Evolutionary conservation across 208 protist species (phyloP), one percentile per base, ranked within the genome.

Genomic region (Wallacemonas sp.): DNA sequence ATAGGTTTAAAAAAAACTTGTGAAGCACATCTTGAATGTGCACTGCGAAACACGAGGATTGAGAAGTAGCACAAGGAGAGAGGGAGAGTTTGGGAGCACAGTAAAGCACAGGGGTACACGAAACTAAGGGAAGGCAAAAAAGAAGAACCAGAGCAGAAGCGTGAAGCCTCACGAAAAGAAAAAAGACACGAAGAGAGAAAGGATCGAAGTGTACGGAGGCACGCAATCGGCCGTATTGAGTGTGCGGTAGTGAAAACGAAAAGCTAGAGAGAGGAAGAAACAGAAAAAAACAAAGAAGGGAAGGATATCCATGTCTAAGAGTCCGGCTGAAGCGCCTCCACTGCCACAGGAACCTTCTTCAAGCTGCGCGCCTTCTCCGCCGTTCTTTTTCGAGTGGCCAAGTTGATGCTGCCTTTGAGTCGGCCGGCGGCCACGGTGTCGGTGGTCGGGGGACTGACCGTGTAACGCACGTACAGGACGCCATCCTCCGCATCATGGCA

Each of bases 31-130:
- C n/a, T n/a, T n/a, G n/a, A n/a, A n/a, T n/a, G n/a, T n/a, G n/a
- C n/a, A n/a, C n/a, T n/a, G n/a, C n/a, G n/a, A n/a, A n/a, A n/a
- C n/a, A n/a, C n/a, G n/a, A n/a, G n/a, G n/a, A n/a, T n/a, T n/a
- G n/a, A n/a, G n/a, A n/a, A n/a, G n/a, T n/a, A n/a, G n/a, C n/a
- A n/a, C n/a, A n/a, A n/a, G n/a, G n/a, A n/a, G n/a, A n/a, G n/a
- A n/a, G n/a, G n/a, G n/a, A n/a, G n/a, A n/a, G n/a, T n/a, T n/a
- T n/a, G n/a, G n/a, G n/a, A n/a, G n/a, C n/a, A n/a, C n/a, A n/a
- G n/a, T n/a, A n/a, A n/a, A n/a, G n/a, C n/a, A n/a, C 59, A 36
- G 22, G 63, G 55, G 46, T 22, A 46, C 28, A 46, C 63, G 64
- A 41, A 69, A 20, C 33, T 4, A 39, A 25, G 29, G 23, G n/a